phyloP scores from a whole-genome alignment of 164 flowering plant species.

The Nelumbo lutea region DNA sequence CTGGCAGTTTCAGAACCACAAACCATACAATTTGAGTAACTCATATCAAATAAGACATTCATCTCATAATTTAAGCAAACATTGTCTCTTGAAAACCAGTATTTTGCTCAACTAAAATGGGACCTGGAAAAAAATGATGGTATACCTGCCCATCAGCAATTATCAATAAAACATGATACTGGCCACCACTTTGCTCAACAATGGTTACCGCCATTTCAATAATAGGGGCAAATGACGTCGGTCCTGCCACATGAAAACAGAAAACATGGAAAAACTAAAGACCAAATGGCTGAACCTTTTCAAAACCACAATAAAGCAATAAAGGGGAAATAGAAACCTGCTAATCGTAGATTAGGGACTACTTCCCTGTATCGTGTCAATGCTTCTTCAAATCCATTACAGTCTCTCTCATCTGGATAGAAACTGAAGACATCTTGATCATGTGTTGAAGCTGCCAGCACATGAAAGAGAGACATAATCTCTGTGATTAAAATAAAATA shows the following conservation, averaged over 20 bases:
- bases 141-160: constrained; percentile 98
- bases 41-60: no score
- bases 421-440: constrained; percentile 95
- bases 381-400: constrained; percentile 91
- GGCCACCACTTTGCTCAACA: constrained; percentile 90
- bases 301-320: background rate
- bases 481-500: background rate
- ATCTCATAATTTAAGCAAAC: no score
- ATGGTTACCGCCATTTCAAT: constrained; percentile 87
- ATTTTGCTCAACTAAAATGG: background rate
- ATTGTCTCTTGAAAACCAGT: background rate
- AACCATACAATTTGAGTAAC: no score
- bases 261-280: background rate
- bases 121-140: background rate
- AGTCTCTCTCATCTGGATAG: constrained; percentile 64
- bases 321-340: constrained; percentile 42
- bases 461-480: constrained; percentile 3
- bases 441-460: constrained; percentile 72
- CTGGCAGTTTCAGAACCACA: no score
- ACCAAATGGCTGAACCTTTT: background rate
- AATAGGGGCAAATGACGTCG: constrained; percentile 93
- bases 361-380: constrained; percentile 66
- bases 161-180: constrained; percentile 89
- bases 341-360: constrained; percentile 69
- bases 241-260: constrained; percentile 50